phyloP scores from a whole-genome alignment of 352 stramenopile genomes.

The Phytophthora europaea region DNA sequence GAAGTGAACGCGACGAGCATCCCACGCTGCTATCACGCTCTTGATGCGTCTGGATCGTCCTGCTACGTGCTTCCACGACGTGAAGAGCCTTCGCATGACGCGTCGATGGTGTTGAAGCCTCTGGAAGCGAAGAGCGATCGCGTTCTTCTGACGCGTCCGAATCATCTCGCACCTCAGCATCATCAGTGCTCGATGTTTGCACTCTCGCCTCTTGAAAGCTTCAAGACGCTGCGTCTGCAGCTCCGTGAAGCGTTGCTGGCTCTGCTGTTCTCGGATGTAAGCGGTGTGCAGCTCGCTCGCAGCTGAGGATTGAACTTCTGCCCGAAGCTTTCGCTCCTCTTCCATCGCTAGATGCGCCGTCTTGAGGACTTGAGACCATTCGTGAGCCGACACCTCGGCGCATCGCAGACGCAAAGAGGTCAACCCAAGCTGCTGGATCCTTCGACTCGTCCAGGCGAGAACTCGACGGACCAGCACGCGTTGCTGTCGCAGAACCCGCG shows the following conservation, averaged over 20 bases:
- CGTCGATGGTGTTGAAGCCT: slow-evolving; percentile 15
- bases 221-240: slow-evolving; percentile 31
- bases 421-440: slow-evolving; percentile 31
- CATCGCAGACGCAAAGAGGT: slow-evolving; percentile 43
- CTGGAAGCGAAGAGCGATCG: slow-evolving; percentile 35
- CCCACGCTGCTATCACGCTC: neutral
- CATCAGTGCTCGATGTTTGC: slow-evolving; percentile 23
- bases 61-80: slow-evolving; percentile 24
- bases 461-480: slow-evolving; percentile 23
- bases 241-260: slow-evolving; percentile 25
- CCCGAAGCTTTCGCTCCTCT: slow-evolving; percentile 51
- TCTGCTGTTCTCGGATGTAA: slow-evolving; percentile 34
- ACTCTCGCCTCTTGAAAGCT: slow-evolving; percentile 26
- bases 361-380: slow-evolving; percentile 57
- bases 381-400: slow-evolving; percentile 33
- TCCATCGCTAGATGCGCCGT: slow-evolving; percentile 50
- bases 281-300: slow-evolving; percentile 44
- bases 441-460: slow-evolving; percentile 6
- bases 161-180: slow-evolving; percentile 29
- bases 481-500: slow-evolving; percentile 2
- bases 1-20: slow-evolving; percentile 5
- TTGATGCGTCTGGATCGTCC: slow-evolving; percentile 2
- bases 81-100: slow-evolving; percentile 19
- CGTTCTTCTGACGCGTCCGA: slow-evolving; percentile 13
- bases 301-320: slow-evolving; percentile 44